phyloP scores from a whole-genome alignment of 176 grass and related monocot species.

The Tillandsia leiboldiana region DNA sequence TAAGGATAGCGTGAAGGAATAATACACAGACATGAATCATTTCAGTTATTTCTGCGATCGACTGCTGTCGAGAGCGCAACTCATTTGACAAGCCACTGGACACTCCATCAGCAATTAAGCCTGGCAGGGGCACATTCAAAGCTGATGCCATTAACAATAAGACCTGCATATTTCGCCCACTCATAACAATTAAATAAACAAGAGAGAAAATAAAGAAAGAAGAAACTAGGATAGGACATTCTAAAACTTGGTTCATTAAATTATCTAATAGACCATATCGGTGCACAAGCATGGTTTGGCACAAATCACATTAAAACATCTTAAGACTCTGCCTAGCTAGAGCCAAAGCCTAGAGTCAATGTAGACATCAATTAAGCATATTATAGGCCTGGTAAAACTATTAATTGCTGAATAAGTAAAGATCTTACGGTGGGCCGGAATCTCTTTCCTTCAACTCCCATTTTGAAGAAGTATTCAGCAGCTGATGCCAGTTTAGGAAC shows the following conservation, averaged over 20 bases:
- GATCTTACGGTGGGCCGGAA: constrained; percentile 83
- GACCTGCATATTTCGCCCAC: constrained; percentile 40
- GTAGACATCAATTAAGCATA: neutral
- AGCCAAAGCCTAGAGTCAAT: neutral
- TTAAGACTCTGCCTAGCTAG: neutral
- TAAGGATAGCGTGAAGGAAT: constrained; percentile 1
- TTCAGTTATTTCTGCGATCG: constrained; percentile 90
- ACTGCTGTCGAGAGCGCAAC: constrained; percentile 61
- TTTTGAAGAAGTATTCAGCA: constrained; percentile 86
- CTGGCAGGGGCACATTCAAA: constrained; percentile 56
- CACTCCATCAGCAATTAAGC: constrained; percentile 8
- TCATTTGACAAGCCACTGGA: constrained; percentile 17
- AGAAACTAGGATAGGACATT: neutral
- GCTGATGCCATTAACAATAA: constrained; percentile 91
- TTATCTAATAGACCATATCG: no score
- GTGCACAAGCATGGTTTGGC: no score
- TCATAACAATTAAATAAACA: constrained; percentile 12
- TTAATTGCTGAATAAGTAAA: neutral
- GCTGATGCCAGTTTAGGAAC: constrained; percentile 91
- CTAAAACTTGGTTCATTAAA: neutral
- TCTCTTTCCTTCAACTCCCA: constrained; percentile 88
- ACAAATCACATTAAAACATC: no score
- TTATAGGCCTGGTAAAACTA: neutral
- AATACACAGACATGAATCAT: constrained; percentile 87
- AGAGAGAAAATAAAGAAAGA: neutral